phyloP scores from a whole-genome alignment of 2,329 filamentous ascomycete species.

The Domatiomyces globalis region DNA sequence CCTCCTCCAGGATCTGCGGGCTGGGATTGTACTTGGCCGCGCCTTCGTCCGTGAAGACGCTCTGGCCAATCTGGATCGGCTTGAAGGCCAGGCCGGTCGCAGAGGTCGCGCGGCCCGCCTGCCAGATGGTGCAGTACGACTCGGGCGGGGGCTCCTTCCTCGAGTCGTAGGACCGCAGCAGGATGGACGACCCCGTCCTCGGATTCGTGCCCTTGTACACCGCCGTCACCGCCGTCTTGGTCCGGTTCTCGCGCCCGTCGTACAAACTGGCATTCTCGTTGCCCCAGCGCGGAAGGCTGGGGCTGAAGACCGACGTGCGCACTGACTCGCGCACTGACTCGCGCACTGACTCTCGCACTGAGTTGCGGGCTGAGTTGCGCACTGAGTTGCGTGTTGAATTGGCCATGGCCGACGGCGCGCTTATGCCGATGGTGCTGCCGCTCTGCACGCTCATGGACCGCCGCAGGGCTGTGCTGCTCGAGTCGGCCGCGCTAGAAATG shows the following conservation, averaged over 20 bases:
- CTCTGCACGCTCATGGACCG: conserved; percentile 22
- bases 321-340: background rate
- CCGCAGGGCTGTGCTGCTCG: conserved; percentile 7
- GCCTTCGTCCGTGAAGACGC: conserved; percentile 86
- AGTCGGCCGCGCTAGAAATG: conserved; percentile 24
- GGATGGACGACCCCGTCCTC: conserved; percentile 50
- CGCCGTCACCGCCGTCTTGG: conserved; percentile 87
- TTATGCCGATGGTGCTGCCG: conserved; percentile 62
- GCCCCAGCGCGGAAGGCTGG: conserved; percentile 42
- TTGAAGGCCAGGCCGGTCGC: conserved; percentile 91
- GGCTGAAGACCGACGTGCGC: conserved; percentile 1
- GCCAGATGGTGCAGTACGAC: conserved; percentile 91
- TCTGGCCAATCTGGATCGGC: conserved; percentile 84
- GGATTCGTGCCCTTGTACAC: conserved; percentile 66
- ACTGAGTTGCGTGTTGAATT: background rate
- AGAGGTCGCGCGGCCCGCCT: conserved; percentile 86
- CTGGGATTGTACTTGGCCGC: conserved; percentile 83
- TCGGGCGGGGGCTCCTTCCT: conserved; percentile 80
- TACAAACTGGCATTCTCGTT: conserved; percentile 81
- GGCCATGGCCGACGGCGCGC: conserved; percentile 42
- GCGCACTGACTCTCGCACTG: too few relatives aligned
- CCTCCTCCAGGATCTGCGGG: conserved; percentile 75
- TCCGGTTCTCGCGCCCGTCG: conserved; percentile 69
- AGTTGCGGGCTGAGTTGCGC: background rate
- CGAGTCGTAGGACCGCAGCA: conserved; percentile 90